phyloP scores from a whole-genome alignment of 2,329 filamentous ascomycete genomes.

The Fusarium robinianum region DNA sequence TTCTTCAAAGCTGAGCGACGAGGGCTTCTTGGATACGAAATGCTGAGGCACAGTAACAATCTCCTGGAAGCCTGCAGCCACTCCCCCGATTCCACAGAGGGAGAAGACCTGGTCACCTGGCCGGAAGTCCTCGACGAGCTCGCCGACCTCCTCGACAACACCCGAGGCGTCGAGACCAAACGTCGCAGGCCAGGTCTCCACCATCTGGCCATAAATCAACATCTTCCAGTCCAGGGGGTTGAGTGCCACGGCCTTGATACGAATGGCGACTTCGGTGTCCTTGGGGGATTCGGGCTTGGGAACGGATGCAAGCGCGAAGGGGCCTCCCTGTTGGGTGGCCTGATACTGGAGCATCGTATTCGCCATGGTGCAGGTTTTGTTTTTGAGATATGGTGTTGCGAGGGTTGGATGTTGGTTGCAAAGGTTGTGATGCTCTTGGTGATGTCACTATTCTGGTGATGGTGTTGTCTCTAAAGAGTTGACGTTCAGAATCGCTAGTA shows the following conservation, averaged over 20 bases:
- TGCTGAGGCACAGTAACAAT: conserved; percentile 27
- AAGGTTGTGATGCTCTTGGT: background rate
- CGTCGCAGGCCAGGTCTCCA: conserved; percentile 22
- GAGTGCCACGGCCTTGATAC: conserved; percentile 28
- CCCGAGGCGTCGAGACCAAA: conserved; percentile 31
- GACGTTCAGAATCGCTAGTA: no score
- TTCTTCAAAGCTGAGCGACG: conserved; percentile 19
- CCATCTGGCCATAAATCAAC: conserved; percentile 24
- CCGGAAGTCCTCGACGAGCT: conserved; percentile 22
- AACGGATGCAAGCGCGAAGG: conserved; percentile 22
- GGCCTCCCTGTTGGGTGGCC: conserved; percentile 20
- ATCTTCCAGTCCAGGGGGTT: conserved; percentile 33
- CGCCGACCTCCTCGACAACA: conserved; percentile 30
- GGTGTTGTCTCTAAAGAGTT: no score
- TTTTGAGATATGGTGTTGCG: background rate
- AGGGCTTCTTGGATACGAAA: conserved; percentile 25
- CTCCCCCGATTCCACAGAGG: conserved; percentile 27
- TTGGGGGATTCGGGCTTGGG: conserved; percentile 17
- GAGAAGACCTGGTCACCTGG: conserved; percentile 48
- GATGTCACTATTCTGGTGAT: no score
- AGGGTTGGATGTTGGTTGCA: background rate
- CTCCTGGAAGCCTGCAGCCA: conserved; percentile 26
- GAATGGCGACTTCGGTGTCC: conserved; percentile 23
- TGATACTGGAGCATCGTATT: conserved; percentile 24
- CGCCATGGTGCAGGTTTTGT: conserved; percentile 10